A percentile compares a stretch with the other conserved stretches of the same genome.
Evolutionary conservation across 768 basidiomycete species (phyloP).

Genomic region (Lactifluus rugatus): DNA sequence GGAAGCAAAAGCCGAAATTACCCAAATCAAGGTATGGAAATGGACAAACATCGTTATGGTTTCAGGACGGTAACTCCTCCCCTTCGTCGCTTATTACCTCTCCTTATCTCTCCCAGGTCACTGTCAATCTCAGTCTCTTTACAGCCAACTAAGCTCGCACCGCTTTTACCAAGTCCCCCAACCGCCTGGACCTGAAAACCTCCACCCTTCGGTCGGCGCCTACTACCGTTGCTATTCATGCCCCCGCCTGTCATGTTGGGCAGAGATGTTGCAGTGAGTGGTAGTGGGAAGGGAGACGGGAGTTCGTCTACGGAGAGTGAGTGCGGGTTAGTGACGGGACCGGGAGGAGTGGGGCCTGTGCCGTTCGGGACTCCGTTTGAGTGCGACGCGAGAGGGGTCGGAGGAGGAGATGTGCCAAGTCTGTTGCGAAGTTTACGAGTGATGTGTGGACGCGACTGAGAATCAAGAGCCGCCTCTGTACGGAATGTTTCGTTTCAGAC

Average conservation of each 20-base stretch:
- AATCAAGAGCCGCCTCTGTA: constrained; percentile 62
- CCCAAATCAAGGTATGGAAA: background rate
- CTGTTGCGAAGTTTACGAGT: constrained; percentile 82
- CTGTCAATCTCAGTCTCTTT: constrained; percentile 67
- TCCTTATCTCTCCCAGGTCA: constrained; percentile 69
- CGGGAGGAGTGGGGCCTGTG: constrained; percentile 29
- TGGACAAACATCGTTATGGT: constrained; percentile 1
- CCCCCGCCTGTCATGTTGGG: constrained; percentile 24
- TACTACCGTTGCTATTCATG: constrained; percentile 25
- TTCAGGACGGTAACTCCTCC: constrained; percentile 26
- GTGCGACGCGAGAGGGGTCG: constrained; percentile 49
- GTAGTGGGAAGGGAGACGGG: constrained; percentile 74
- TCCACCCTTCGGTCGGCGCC: constrained; percentile 29
- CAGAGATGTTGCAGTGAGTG: constrained; percentile 49
- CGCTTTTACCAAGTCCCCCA: constrained; percentile 68
- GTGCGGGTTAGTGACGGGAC: constrained; percentile 72
- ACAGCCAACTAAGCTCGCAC: constrained; percentile 41
- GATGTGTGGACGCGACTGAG: constrained; percentile 68
- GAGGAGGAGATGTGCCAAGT: constrained; percentile 63
- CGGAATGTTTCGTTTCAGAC: background rate
- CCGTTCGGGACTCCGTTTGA: constrained; percentile 32
- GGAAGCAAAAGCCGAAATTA: background rate
- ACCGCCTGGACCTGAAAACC: constrained; percentile 48
- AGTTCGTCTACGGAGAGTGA: constrained; percentile 81
- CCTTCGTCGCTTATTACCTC: constrained; percentile 58